Conservation (phyloP, 176 grass and related monocot genomes). For the Bromus sterilis region DNA sequence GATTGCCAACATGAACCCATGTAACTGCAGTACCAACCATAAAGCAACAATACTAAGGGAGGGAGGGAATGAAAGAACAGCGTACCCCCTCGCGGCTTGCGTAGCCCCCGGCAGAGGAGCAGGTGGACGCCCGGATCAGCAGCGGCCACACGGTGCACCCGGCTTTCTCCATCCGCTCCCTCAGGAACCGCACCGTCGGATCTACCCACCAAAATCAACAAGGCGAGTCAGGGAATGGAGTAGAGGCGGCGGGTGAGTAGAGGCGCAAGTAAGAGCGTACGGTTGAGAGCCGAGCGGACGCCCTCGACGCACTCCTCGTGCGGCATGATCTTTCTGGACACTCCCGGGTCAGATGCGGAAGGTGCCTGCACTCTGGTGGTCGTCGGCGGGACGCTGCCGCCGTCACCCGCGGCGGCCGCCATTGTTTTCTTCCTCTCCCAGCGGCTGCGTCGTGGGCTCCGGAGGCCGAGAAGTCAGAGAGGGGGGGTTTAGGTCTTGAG, state of each 20-base stretch:
- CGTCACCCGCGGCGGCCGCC: conserved; percentile 25
- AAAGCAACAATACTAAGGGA: background rate
- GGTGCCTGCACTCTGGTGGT: conserved; percentile 4
- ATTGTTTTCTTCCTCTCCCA: background rate
- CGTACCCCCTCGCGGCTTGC: conserved; percentile 37
- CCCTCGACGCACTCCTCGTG: conserved; percentile 45
- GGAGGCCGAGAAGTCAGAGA: background rate
- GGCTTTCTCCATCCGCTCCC: conserved; percentile 58
- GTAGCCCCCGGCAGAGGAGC: conserved; percentile 37
- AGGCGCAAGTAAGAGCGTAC: conserved; percentile 5
- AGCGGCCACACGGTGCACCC: conserved; percentile 54
- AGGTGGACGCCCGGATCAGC: conserved; percentile 34
- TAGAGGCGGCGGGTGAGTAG: background rate
- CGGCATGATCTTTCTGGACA: conserved; percentile 20
- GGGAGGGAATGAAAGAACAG: background rate
- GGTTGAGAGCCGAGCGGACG: conserved; percentile 46
- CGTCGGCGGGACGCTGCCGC: background rate
- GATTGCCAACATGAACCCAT: background rate
- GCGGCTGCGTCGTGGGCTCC: conserved; percentile 13
- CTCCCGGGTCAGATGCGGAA: background rate
- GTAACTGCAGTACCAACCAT: background rate
- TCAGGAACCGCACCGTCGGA: conserved; percentile 79
- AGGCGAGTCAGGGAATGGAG: background rate
- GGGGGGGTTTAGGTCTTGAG: background rate
- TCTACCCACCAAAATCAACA: conserved; percentile 25